These are phyloP conservation scores for Fusarium humuli DNA, from an alignment of 2,329 filamentous ascomycete genomes.

Conservation along the genomic window DNA sequence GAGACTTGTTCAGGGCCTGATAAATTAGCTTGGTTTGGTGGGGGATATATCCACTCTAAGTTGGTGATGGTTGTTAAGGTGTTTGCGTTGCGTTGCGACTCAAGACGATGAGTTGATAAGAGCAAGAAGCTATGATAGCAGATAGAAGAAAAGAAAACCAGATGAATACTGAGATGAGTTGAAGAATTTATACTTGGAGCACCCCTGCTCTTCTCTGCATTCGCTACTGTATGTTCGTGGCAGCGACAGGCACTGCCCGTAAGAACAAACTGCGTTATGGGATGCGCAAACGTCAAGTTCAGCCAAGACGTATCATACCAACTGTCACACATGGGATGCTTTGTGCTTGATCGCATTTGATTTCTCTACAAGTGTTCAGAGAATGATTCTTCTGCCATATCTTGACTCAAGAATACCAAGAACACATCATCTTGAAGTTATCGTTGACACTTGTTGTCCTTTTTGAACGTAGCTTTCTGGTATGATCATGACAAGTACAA, in stretches of 20 bases:
- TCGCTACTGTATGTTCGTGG: not conserved
- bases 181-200: not conserved
- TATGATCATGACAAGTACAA: not conserved
- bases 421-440: not conserved
- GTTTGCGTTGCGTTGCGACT: not conserved
- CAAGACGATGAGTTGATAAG: not conserved
- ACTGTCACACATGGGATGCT: not conserved
- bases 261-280: not conserved
- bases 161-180: not conserved
- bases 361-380: not conserved
- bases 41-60: slow-evolving; percentile 25
- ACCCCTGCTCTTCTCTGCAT: slow-evolving; percentile 13
- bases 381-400: not conserved
- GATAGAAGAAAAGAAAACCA: not conserved
- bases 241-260: not conserved
- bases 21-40: slow-evolving; percentile 30
- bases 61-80: not conserved
- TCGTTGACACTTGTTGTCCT: not conserved
- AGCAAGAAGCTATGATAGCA: not conserved
- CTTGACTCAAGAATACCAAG: not conserved
- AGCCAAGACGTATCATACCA: not conserved
- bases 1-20: slow-evolving; percentile 13
- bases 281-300: not conserved
- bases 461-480: not conserved
- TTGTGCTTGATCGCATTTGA: not conserved